Conservation (phyloP, 2,329 filamentous ascomycete genomes). For the Colletotrichum echinochloae region DNA sequence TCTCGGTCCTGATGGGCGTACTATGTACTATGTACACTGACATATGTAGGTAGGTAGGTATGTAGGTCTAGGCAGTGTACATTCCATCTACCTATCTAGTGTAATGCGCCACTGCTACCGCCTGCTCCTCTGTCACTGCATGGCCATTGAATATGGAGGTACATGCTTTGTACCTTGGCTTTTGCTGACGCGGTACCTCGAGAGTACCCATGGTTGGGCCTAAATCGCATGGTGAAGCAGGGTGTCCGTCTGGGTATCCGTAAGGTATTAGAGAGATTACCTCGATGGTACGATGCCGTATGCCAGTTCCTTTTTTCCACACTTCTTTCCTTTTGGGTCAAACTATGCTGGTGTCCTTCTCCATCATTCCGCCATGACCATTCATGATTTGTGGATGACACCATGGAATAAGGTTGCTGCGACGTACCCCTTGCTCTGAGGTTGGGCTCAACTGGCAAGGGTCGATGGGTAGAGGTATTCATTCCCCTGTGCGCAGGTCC, state of each 20-base stretch:
- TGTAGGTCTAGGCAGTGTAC: no score
- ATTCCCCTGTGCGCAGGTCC: neutral
- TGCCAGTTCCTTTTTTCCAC: neutral
- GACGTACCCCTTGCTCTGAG: neutral
- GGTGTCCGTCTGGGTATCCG: no score
- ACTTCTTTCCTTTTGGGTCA: neutral
- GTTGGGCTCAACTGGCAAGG: constrained; percentile 16
- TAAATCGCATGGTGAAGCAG: no score
- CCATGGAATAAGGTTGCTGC: constrained; percentile 15
- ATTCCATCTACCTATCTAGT: no score
- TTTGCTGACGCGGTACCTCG: constrained; percentile 18
- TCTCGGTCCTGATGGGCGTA: no score
- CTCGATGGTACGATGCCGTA: no score
- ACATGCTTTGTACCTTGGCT: neutral
- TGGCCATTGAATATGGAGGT: no score
- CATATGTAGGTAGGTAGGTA: no score
- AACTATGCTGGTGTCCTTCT: constrained; percentile 5
- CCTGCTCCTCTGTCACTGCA: no score
- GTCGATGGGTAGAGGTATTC: neutral
- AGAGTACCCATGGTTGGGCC: constrained; percentile 8
- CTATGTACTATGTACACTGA: no score
- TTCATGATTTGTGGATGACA: neutral
- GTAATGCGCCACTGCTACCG: no score
- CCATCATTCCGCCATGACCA: neutral
- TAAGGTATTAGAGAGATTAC: no score